Evolutionary conservation across 208 protist species (phyloP).

Genomic region (Crithidia mellificae): DNA sequence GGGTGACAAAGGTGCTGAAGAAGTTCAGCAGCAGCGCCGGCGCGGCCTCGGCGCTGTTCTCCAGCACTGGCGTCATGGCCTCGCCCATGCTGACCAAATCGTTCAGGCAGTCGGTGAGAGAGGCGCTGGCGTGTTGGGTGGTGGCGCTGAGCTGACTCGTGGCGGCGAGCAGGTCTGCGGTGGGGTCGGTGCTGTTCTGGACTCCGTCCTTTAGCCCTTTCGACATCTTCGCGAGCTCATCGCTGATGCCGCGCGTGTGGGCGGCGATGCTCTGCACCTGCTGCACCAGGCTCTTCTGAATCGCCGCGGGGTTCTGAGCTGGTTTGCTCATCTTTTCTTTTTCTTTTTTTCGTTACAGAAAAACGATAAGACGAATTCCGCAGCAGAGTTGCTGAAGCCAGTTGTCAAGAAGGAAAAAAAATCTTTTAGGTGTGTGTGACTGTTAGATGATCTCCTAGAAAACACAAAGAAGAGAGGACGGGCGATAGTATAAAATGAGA

Average conservation of each 20-base stretch:
- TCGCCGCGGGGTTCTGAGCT: constrained; percentile 6
- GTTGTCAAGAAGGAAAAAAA: no score
- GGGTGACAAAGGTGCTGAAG: constrained; percentile 59
- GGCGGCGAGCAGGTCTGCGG: constrained; percentile 22
- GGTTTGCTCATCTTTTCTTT: constrained; percentile 24
- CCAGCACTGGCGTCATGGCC: constrained; percentile 67
- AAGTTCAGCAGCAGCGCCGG: constrained; percentile 66
- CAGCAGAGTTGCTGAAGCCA: no score
- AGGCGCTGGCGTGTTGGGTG: constrained; percentile 15
- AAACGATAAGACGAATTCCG: no score
- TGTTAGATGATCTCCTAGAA: no score
- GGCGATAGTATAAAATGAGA: no score
- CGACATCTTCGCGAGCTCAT: constrained; percentile 29
- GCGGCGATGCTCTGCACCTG: constrained; percentile 31
- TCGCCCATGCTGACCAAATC: constrained; percentile 68
- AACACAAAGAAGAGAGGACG: no score
- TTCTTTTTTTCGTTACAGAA: neutral
- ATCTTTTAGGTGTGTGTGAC: no score
- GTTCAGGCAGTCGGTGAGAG: constrained; percentile 47
- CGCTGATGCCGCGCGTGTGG: constrained; percentile 27
- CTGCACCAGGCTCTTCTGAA: constrained; percentile 28
- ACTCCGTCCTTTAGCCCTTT: constrained; percentile 19
- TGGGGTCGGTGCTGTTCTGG: constrained; percentile 14
- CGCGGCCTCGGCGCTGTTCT: constrained; percentile 46
- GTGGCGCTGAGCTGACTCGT: constrained; percentile 19